Evolutionary conservation across 164 flowering plant species (phyloP).

Genomic region (Sextonia rubra): DNA sequence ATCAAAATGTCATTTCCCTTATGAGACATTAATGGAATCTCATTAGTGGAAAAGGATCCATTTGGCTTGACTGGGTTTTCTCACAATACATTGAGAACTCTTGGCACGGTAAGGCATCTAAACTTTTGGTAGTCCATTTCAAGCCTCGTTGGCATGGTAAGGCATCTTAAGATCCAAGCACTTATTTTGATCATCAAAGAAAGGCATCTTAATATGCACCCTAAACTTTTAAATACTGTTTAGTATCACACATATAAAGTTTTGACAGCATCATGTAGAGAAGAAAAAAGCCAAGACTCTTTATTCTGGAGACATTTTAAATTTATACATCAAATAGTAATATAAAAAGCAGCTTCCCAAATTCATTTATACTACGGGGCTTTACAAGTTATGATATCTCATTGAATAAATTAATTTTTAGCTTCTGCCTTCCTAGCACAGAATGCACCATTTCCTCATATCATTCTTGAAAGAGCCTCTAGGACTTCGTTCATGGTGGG

Average conservation of each 20-base stretch:
- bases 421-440: neutral
- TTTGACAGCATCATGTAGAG: neutral
- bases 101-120: no score
- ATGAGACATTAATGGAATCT: no score
- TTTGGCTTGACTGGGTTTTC: no score
- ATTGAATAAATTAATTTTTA: neutral
- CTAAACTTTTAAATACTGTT: neutral
- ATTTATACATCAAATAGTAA: neutral
- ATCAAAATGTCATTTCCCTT: no score
- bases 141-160: no score
- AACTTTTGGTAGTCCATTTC: no score
- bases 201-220: neutral
- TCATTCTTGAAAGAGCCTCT: slow-evolving; percentile 44
- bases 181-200: no score
- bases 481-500: slow-evolving; percentile 52
- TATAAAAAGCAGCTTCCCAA: neutral
- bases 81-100: no score
- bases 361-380: neutral
- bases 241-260: neutral
- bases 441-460: slow-evolving; percentile 4
- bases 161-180: no score
- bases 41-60: no score
- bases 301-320: neutral
- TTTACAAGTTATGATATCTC: neutral
- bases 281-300: neutral